These are phyloP conservation scores for Metschnikowia picachoensis DNA, from an alignment of 805 yeast species.

Conservation along the genomic window DNA sequence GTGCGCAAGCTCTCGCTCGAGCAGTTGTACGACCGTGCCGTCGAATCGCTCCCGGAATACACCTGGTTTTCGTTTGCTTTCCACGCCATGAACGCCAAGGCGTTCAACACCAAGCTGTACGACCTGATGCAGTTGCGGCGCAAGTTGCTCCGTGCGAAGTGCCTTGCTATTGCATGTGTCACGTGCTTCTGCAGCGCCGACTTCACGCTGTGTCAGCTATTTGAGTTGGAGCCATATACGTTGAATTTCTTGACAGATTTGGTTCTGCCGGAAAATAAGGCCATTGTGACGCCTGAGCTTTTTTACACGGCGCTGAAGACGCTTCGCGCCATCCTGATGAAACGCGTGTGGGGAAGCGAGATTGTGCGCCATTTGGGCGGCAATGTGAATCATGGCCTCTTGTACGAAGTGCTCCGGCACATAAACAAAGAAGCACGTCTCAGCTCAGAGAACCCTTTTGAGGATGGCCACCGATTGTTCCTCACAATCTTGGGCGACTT, in stretches of 20 bases:
- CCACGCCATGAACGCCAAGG: constrained; percentile 62
- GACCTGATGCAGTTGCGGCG: constrained; percentile 55
- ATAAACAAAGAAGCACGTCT: constrained; percentile 50
- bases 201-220: constrained; percentile 58
- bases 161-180: constrained; percentile 62
- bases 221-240: constrained; percentile 67
- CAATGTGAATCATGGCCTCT: constrained; percentile 78
- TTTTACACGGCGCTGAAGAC: constrained; percentile 61
- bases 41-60: constrained; percentile 55
- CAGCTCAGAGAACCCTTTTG: constrained; percentile 30
- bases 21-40: constrained; percentile 62
- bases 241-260: constrained; percentile 68
- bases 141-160: constrained; percentile 58
- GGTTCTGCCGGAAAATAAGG: constrained; percentile 58
- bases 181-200: constrained; percentile 55
- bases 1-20: constrained; percentile 52
- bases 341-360: constrained; percentile 70
- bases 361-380: constrained; percentile 76
- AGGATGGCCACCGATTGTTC: constrained; percentile 48
- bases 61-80: constrained; percentile 60
- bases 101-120: constrained; percentile 56
- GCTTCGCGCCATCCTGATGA: constrained; percentile 63
- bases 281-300: constrained; percentile 46
- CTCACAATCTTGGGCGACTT: constrained; percentile 63
- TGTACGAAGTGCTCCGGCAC: constrained; percentile 67